Base-by-base conservation (phyloP, 257 asterid species). In the Salvia hispanica region DNA sequence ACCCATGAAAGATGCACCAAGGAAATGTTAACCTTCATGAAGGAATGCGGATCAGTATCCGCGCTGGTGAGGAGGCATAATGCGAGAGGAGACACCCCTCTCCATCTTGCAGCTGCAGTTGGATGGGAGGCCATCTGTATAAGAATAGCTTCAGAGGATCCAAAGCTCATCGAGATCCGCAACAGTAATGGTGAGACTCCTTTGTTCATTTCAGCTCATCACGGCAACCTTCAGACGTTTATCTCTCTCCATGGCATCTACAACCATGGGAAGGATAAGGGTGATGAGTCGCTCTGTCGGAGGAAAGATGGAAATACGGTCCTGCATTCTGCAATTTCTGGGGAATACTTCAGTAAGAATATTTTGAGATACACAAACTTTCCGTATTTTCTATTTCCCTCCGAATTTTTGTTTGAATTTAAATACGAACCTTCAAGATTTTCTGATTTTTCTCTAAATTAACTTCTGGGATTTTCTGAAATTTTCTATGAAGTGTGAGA, bases 91-190 rank as follows among this genome's bases (percentile, higher is more conserved):
- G 66, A 82, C 76, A 82, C 85, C 0, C 80, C 85, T 50, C 87
- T 84, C 42, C 90, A 84, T 36, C 67, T 84, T 2, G 87, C 90
- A n/a, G 85, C 87, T 8, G 77, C 79, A 3, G 77, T 72, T 15
- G 84, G 90, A 31, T 75, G 79, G 68, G 76, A 15, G 9, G 33
- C 9, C 0, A 60, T 77, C 0, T 79, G 84, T 36, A 0, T 12
- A 0, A n/a, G 39, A 53, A 70, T 84, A 14, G 78, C 72, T 3
- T 2, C 25, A 2, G 10, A 0, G 5, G 18, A 44, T 37, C n/a
- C 2, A 3, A 6, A 66, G 11, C 76, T 76, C 67, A 63, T 80
- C 72, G 2, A 6, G 3, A 58, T 4, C 33, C 80, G 39, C 78
- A 85, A 85, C 67, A 2, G 0, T 5, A 66, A 72, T 9, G 69